Evolutionary conservation across 371 early-diverging fungal genomes (phyloP).

Genomic region (Mucor circinelloides): DNA sequence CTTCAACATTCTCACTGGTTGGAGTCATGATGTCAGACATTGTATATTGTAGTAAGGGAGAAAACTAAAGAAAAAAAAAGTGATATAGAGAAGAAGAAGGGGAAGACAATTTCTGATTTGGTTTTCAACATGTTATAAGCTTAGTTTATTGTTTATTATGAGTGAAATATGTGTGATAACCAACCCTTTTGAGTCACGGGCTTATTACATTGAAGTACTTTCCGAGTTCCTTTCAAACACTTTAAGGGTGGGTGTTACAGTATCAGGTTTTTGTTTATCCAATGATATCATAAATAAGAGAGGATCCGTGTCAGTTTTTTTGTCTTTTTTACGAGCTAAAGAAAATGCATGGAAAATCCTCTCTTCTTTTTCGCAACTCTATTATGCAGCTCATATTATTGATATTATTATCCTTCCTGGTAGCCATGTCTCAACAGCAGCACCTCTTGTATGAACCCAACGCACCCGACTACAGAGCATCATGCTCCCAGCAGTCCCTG

Average conservation of each 20-base stretch:
- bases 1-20: conserved; percentile 30
- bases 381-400: conserved; percentile 7
- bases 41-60: neutral
- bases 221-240: conserved; percentile 17
- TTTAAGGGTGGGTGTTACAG: conserved; percentile 16
- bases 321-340: conserved; percentile 5
- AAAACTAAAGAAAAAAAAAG: conserved; percentile 10
- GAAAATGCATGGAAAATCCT: neutral
- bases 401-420: neutral
- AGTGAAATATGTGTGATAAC: neutral
- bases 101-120: neutral
- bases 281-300: conserved; percentile 3
- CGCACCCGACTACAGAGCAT: conserved; percentile 36
- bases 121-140: conserved; percentile 5
- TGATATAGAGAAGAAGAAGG: conserved; percentile 12
- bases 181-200: conserved; percentile 13
- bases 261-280: conserved; percentile 9
- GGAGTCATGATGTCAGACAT: conserved; percentile 18
- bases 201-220: conserved; percentile 5
- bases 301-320: neutral
- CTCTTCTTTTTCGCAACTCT: neutral
- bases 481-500: conserved; percentile 28
- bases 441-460: conserved; percentile 40
- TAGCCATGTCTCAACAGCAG: neutral
- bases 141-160: neutral